These are phyloP conservation scores for Cutaneotrichosporon dermatis DNA, from an alignment of 1,284 basidiomycete genomes.

Conservation along the genomic window DNA sequence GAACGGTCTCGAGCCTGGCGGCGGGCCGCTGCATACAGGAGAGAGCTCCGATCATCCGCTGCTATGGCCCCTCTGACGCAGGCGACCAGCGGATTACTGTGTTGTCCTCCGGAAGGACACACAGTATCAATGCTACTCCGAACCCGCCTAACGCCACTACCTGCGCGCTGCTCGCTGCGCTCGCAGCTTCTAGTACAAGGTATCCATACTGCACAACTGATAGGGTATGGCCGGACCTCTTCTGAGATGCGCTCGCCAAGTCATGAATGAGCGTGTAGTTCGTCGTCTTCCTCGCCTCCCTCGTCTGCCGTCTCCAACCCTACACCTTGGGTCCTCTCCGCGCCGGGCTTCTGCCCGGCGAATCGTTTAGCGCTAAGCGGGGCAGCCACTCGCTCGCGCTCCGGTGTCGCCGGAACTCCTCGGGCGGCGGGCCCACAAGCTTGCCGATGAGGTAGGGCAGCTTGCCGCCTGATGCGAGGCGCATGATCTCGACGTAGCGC, in stretches of 20 bases:
- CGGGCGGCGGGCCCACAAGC: slow-evolving; percentile 42
- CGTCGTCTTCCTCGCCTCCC: neutral
- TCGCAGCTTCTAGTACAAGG: neutral
- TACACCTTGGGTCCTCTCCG: no score
- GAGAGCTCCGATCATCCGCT: no score
- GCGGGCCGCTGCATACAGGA: no score
- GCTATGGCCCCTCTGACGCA: no score
- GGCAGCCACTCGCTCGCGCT: slow-evolving; percentile 17
- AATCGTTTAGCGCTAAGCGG: neutral
- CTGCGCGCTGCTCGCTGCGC: no score
- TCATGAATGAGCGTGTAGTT: neutral
- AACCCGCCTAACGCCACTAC: no score
- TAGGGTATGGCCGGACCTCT: slow-evolving; percentile 2
- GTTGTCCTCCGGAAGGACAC: no score
- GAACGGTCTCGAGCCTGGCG: no score
- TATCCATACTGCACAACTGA: slow-evolving; percentile 21
- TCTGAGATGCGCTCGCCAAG: neutral
- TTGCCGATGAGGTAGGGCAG: slow-evolving; percentile 45
- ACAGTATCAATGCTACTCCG: no score
- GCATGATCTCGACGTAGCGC: slow-evolving; percentile 67
- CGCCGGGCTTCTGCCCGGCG: no score
- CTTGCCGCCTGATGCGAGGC: slow-evolving; percentile 28
- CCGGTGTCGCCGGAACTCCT: slow-evolving; percentile 24
- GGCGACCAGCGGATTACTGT: no score
- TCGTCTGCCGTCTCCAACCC: no score